Evolutionary conservation across 257 asterid species (phyloP), one percentile per base, ranked within the genome.

Genomic region (Nicotiana knightiana): DNA sequence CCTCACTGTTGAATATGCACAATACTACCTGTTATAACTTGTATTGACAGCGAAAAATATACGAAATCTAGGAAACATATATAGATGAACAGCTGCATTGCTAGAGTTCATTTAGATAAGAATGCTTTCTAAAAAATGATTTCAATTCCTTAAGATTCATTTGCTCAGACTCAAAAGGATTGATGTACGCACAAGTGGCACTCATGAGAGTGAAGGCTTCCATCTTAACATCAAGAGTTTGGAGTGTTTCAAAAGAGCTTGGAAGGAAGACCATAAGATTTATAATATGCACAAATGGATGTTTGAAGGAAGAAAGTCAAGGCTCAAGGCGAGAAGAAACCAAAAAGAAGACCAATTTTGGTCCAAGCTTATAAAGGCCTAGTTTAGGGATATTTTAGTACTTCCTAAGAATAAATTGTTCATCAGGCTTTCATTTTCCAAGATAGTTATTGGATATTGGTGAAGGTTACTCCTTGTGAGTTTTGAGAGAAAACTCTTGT

Each of bases 161-260:
- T 73, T 3, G 39, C 62, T 73, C 79, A 48, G 39, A 7, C 62
- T 48, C 39, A 26, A 73, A 11, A 73, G 79, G 61, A 1, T 46
- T 71, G 39, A 71, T 46, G 78, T 24, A 46, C 37, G 61, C 79
- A 46, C 33, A n/a, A 71, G 61, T 21, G 61, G 21, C 32, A 46
- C 21, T 71, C 61, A 16, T 6, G 61, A 46, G 15, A 70, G 26
- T 46, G 24, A 61, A 71, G 57, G 32, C 59, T 46, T 24, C 79
- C 61, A 71, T 46, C 78, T 43, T 43, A 70, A 70, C 58, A 43
- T 70, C 78, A 70, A 70, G 58, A 70, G 59, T 70, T 70, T 43
- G 12, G 58, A 70, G 57, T 43, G 59, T 33, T 70, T 70, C 26
- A 70, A 18, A 70, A 70, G 17, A 43, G n/a, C 3, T 28, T 64